Base-by-base conservation (phyloP, 2,329 filamentous ascomycete species). In the Fusarium xylarioides region DNA sequence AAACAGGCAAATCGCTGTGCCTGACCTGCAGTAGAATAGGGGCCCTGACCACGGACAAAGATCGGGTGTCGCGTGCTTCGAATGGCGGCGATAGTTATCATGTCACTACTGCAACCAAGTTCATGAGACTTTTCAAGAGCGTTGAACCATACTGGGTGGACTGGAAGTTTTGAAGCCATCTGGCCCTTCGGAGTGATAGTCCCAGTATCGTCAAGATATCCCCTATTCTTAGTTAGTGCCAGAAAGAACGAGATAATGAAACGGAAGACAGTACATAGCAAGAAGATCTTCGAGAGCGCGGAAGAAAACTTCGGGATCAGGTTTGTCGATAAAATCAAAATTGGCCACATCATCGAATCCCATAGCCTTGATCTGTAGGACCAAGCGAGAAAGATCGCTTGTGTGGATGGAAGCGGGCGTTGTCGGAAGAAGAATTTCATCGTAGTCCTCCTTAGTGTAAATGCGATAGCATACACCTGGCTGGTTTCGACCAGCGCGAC, bases 261-360 rank as follows among this genome's bases (percentile, higher is more conserved):
- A 21, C 14, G 32, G 18, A 35, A 28, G 50, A 28, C 34, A 50
- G 21, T 40, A 64, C 63, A 66, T 63, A 26, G 32, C 11, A 15
- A 34, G 19, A 26, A 65, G 23, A 77, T 98, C 95, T 75, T 98
- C 96, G 0, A 99, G 86, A 0, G 95, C 95, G 7, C 92, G 94
- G 15, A 99, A 85, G 79, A 98, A 98, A 0, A 98, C 86, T 80
- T 98, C 95, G 82, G 98, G 95, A 10, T 99, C 86, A 0, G 96
- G 96, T 1, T 95, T 95, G 78, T 98, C 95, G 95, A 99, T 97
- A 78, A 98, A 98, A 82, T 98, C 95, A 78, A 98, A 99, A 79
- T 97, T 94, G 18, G 98, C 87, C 4, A 99, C 86, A 80, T 98
- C 96, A 79, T 98, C 98, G 83, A 99, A 98, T 7, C 96, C 95